Evolutionary conservation across 805 yeast genomes (phyloP).

Genomic region (Jamesozyma gamospora): DNA sequence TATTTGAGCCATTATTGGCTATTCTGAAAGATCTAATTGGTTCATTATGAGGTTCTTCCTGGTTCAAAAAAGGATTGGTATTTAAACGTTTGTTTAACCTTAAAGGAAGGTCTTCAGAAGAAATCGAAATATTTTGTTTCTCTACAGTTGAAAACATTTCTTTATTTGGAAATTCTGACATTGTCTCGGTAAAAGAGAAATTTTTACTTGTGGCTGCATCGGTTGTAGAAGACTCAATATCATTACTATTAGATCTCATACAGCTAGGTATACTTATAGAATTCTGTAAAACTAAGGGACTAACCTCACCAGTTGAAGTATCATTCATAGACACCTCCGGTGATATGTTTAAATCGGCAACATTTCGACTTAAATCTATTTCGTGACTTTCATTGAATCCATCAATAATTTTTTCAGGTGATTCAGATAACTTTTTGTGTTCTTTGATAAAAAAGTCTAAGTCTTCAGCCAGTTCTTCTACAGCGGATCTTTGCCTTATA

Average conservation of each 20-base stretch:
- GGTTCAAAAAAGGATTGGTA: slow-evolving; percentile 1
- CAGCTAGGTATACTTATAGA: too few species aligned
- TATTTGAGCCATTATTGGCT: background rate
- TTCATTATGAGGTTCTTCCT: background rate
- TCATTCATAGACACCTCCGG: background rate
- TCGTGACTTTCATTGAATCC: too few species aligned
- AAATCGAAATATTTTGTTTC: background rate
- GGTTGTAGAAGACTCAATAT: background rate
- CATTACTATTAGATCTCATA: background rate
- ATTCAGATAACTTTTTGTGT: slow-evolving; percentile 7
- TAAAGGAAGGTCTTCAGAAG: background rate
- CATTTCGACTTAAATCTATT: too few species aligned
- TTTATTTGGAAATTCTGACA: slow-evolving; percentile 10
- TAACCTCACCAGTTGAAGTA: background rate
- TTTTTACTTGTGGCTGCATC: background rate
- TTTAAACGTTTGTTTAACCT: background rate
- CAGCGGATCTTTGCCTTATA: slow-evolving; percentile 25
- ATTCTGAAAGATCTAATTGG: background rate
- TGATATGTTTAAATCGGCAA: too few species aligned
- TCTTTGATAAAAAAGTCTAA: slow-evolving; percentile 21
- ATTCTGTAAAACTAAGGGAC: background rate
- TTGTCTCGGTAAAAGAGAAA: slow-evolving; percentile 15
- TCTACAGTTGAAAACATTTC: slow-evolving; percentile 10
- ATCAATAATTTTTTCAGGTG: background rate
- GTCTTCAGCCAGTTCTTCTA: slow-evolving; percentile 28